A percentile compares a stretch with the other conserved stretches of the same genome.
These are phyloP conservation scores for Candida chauliodis DNA, from an alignment of 805 yeast species.

Conservation along the genomic window DNA sequence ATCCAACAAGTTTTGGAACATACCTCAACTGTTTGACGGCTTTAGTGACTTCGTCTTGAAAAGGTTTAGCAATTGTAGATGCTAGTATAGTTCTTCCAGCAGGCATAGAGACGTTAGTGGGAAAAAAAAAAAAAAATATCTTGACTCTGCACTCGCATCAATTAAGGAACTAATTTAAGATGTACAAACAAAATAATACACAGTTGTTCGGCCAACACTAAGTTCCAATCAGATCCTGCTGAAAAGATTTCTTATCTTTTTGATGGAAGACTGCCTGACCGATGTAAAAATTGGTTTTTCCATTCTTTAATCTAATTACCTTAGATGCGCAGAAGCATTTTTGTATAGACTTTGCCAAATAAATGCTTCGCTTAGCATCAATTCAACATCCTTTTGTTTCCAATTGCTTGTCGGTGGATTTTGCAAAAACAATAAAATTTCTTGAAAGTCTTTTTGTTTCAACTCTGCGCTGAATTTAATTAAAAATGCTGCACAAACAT, in stretches of 20 bases:
- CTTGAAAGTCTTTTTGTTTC: conserved; percentile 89
- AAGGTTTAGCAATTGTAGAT: conserved; percentile 79
- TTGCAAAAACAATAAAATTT: conserved; percentile 85
- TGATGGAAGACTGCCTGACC: no score
- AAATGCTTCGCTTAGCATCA: conserved; percentile 90
- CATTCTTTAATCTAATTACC: no score
- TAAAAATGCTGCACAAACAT: conserved; percentile 95
- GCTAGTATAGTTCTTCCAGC: conserved; percentile 86
- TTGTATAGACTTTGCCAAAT: conserved; percentile 94
- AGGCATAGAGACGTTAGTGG: conserved; percentile 20
- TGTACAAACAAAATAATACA: background rate
- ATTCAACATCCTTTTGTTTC: conserved; percentile 86
- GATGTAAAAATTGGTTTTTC: no score
- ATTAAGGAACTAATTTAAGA: background rate
- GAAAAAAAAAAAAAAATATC: background rate
- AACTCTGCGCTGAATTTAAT: conserved; percentile 81
- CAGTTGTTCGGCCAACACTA: background rate
- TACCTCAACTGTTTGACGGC: conserved; percentile 52
- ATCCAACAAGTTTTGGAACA: conserved; percentile 81
- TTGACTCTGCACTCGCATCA: conserved; percentile 3
- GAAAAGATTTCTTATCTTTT: no score
- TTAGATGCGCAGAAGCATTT: conserved; percentile 84
- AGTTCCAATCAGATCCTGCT: no score
- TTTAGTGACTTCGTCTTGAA: conserved; percentile 62
- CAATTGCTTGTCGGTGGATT: conserved; percentile 83